Conservation (phyloP, 2,329 filamentous ascomycete genomes). For the Aspergillus chevalieri region DNA sequence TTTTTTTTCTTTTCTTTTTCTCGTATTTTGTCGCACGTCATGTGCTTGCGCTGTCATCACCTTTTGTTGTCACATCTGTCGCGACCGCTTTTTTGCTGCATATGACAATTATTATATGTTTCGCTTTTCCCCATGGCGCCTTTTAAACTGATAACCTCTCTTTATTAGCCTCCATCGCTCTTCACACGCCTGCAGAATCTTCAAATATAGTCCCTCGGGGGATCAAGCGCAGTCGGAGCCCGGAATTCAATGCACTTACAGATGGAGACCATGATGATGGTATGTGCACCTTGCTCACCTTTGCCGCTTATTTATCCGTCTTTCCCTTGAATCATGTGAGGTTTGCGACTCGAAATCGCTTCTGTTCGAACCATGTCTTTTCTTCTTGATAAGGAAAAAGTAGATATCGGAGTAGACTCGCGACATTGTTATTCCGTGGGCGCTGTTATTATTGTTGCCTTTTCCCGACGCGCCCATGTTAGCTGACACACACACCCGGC, state of each 20-base stretch:
- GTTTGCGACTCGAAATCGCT: not conserved
- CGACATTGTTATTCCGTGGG: constrained; percentile 9
- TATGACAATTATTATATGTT: constrained; percentile 4
- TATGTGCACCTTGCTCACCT: constrained; percentile 49
- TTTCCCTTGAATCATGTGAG: too few species aligned
- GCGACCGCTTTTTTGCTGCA: not conserved
- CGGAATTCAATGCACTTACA: constrained; percentile 55
- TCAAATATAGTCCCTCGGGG: constrained; percentile 56
- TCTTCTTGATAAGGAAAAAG: not conserved
- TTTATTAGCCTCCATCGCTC: constrained; percentile 26
- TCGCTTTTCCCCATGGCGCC: constrained; percentile 17
- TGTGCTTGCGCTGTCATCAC: not conserved
- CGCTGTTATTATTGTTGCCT: constrained; percentile 28
- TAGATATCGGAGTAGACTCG: constrained; percentile 13
- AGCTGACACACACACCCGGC: not conserved
- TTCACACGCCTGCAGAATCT: constrained; percentile 39
- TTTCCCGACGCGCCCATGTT: constrained; percentile 31
- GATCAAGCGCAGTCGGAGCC: constrained; percentile 73
- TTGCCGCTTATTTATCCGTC: constrained; percentile 10
- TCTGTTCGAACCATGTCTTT: not conserved
- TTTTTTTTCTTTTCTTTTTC: constrained; percentile 41
- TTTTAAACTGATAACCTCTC: constrained; percentile 28
- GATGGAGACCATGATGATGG: constrained; percentile 64
- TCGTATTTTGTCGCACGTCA: constrained; percentile 6
- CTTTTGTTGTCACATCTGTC: not conserved